Evolutionary conservation across 2,329 filamentous ascomycete genomes (phyloP).

Genomic region (Penicillium expansum): DNA sequence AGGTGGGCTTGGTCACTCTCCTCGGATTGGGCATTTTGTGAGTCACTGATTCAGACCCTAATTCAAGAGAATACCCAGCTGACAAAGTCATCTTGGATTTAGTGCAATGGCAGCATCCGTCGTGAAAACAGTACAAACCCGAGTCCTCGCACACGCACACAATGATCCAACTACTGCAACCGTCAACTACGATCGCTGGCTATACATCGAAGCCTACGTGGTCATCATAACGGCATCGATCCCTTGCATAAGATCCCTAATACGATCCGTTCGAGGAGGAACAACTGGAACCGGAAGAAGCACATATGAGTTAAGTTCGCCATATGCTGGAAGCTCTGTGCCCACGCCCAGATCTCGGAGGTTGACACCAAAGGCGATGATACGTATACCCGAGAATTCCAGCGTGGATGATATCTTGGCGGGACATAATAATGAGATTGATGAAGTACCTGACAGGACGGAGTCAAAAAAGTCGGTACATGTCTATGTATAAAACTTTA

Average conservation of each 20-base stretch:
- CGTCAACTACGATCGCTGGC: slow-evolving; percentile 28
- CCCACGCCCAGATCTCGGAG: slow-evolving; percentile 4
- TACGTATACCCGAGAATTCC: slow-evolving; percentile 6
- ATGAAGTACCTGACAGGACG: not conserved
- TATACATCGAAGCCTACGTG: slow-evolving; percentile 30
- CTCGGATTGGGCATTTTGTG: slow-evolving; percentile 35
- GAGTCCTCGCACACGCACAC: slow-evolving; percentile 16
- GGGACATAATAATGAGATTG: not conserved
- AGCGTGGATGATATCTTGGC: slow-evolving; percentile 8
- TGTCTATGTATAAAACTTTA: not conserved
- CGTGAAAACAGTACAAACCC: slow-evolving; percentile 25
- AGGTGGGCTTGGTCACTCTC: slow-evolving; percentile 29
- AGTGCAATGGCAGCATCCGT: slow-evolving; percentile 30
- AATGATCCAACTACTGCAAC: slow-evolving; percentile 24
- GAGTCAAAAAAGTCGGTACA: not conserved
- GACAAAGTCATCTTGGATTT: not conserved
- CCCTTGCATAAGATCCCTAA: slow-evolving; percentile 28
- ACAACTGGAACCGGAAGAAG: slow-evolving; percentile 5
- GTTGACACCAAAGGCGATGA: slow-evolving; percentile 11
- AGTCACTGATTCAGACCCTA: not conserved
- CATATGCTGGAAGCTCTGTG: slow-evolving; percentile 5
- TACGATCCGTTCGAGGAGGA: slow-evolving; percentile 7
- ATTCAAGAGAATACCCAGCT: not conserved
- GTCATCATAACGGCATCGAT: slow-evolving; percentile 34
- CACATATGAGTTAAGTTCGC: slow-evolving; percentile 16